Base-by-base conservation (phyloP, 495 filamentous ascomycete species). In the Geoglossum glabrum region DNA sequence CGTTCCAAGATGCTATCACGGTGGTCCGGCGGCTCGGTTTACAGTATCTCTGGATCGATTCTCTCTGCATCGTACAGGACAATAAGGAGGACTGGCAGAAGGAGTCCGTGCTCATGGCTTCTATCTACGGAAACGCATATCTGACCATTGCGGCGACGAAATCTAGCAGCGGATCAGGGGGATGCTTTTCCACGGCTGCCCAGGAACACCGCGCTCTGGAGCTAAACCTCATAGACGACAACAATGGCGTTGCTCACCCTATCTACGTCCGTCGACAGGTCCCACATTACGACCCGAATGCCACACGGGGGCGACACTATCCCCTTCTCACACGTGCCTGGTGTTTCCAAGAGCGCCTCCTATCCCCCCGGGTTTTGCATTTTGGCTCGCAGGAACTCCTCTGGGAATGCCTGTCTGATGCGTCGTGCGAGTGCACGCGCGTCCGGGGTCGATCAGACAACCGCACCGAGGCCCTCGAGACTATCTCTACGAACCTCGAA, bases 31-130 rank as follows among this genome's bases (percentile, higher is more conserved):
- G 11, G 36, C 8, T 58, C 7, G 46, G 23, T 21, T 13, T 58
- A 13, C 51, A 25, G 19, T 58, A 54, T 56, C 52, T 58, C n/a
- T 58, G 56, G 51, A 58, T 58, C 25, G 56, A 58, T 36, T 28
- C 25, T 30, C 56, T 58, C 27, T 58, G 56, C 56, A 58, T 58
- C 34, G 11, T 54, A 4, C 56, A 58, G 51, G 56, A 54, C 15
- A 25, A 58, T 30, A n/a, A 13, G 17, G 36, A 43, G 15, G 56
- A 58, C 46, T 58, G 56, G 56, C 26, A 17, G 13, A 54, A 23
- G 11, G 56, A 58, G 56, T 11, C 25, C 17, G 11, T 26, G n/a
- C 13, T 11, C 23, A 58, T 58, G 56, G 40, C 23, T n/a, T 26
- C 17, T 15, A 36, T 58, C 15, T 58, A 58, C 9, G 23, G 15